These are phyloP conservation scores for Fusarium bactridioides DNA, from an alignment of 2,329 filamentous ascomycete genomes.

Conservation along the genomic window DNA sequence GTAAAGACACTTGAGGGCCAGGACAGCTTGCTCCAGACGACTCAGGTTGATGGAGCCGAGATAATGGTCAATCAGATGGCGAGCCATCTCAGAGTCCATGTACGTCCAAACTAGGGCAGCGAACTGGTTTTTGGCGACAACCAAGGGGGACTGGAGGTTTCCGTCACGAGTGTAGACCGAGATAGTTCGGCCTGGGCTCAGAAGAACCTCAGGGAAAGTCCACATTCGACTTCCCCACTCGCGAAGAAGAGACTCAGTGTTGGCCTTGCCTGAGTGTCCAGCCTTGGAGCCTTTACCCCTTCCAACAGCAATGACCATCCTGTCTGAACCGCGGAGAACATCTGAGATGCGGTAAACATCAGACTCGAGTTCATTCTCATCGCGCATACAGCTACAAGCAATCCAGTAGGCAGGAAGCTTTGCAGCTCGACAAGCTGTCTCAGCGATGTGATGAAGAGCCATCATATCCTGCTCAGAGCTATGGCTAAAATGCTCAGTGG, in stretches of 20 bases:
- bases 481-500: conserved; percentile 39
- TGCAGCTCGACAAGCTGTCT: conserved; percentile 38
- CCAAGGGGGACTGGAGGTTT: conserved; percentile 23
- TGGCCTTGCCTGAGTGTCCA: conserved; percentile 16
- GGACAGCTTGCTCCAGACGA: conserved; percentile 44
- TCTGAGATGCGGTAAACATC: conserved; percentile 41
- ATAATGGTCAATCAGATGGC: conserved; percentile 48
- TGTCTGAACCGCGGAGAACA: conserved; percentile 37
- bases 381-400: conserved; percentile 40
- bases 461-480: conserved; percentile 34
- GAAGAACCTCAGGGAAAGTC: conserved; percentile 42
- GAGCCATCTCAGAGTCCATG: conserved; percentile 39
- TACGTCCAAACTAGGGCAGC: conserved; percentile 43
- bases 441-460: conserved; percentile 39
- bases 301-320: conserved; percentile 39
- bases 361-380: conserved; percentile 34
- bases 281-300: conserved; percentile 20
- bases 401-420: conserved; percentile 41
- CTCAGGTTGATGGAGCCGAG: conserved; percentile 44
- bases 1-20: conserved; percentile 45
- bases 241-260: conserved; percentile 35
- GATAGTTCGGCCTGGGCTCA: conserved; percentile 37
- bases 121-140: conserved; percentile 46
- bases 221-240: conserved; percentile 43
- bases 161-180: conserved; percentile 39